Conservation (phyloP, 75 land plant species). For the Cryptomeria japonica region DNA sequence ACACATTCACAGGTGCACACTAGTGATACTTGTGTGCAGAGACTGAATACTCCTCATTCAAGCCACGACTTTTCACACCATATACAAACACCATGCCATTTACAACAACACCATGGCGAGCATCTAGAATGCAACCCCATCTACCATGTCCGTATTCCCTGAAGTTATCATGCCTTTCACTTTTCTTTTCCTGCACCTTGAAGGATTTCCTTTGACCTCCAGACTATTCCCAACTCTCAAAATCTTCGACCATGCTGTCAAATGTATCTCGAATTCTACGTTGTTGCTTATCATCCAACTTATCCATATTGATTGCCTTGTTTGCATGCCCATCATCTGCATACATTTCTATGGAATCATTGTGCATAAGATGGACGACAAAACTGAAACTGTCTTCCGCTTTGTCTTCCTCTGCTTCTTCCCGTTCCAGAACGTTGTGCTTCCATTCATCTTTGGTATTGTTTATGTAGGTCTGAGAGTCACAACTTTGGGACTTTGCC, state of each 20-base stretch:
- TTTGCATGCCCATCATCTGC: slow-evolving; percentile 38
- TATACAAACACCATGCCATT: too few species aligned
- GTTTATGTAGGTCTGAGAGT: too few species aligned
- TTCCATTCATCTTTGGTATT: too few species aligned
- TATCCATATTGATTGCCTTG: slow-evolving; percentile 10
- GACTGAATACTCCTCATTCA: neutral
- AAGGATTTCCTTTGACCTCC: slow-evolving; percentile 15
- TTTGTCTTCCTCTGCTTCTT: too few species aligned
- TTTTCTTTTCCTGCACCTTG: slow-evolving; percentile 38
- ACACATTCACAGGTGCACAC: slow-evolving; percentile 53
- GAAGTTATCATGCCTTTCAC: slow-evolving; percentile 41
- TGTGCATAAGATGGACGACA: too few species aligned
- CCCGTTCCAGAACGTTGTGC: too few species aligned
- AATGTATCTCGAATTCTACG: slow-evolving; percentile 23
- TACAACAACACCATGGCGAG: too few species aligned
- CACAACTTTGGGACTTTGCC: too few species aligned
- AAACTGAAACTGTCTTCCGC: too few species aligned
- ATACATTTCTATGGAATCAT: slow-evolving; percentile 28
- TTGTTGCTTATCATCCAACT: slow-evolving; percentile 32
- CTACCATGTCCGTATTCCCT: slow-evolving; percentile 20
- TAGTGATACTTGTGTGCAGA: slow-evolving; percentile 21
- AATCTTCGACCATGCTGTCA: slow-evolving; percentile 17
- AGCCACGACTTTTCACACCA: too few species aligned
- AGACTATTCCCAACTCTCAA: slow-evolving; percentile 14
- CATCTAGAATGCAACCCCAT: too few species aligned